Percentiles rank a stretch among this genome's conserved stretches.
Conservation (phyloP, 441 rosid genomes). For the Flueggea neowawraea region DNA sequence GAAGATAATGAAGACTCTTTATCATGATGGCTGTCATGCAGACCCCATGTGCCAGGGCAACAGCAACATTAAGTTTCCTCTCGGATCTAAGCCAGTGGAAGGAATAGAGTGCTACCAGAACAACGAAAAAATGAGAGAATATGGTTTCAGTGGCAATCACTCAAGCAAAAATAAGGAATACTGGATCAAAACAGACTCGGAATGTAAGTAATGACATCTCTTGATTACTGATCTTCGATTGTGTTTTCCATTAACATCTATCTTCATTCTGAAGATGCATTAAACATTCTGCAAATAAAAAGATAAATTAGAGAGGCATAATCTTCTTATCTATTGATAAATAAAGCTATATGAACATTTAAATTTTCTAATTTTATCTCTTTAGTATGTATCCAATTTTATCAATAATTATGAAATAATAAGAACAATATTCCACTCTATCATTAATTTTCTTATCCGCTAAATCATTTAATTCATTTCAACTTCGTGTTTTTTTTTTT, state of each 20-base stretch:
- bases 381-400: too few relatives aligned
- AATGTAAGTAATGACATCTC: constrained; percentile 61
- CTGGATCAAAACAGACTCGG: constrained; percentile 94
- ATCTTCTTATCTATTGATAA: too few relatives aligned
- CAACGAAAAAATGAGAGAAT: constrained; percentile 32
- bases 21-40: constrained; percentile 20
- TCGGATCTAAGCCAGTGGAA: constrained; percentile 25
- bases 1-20: constrained; percentile 20
- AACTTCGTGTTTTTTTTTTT: too few relatives aligned
- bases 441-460: too few relatives aligned
- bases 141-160: constrained; percentile 26
- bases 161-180: constrained; percentile 51
- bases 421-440: too few relatives aligned
- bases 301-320: too few relatives aligned
- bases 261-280: constrained; percentile 10
- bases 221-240: background rate
- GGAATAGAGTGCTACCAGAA: constrained; percentile 25
- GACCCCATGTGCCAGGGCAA: constrained; percentile 24
- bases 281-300: background rate
- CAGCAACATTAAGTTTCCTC: constrained; percentile 26
- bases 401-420: too few relatives aligned
- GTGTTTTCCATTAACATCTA: too few relatives aligned
- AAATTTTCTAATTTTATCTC: too few relatives aligned
- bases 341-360: too few relatives aligned
- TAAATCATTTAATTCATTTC: too few relatives aligned